Evolutionary conservation across 441 rosid species (phyloP).

Genomic region (Erodium trifolium): DNA sequence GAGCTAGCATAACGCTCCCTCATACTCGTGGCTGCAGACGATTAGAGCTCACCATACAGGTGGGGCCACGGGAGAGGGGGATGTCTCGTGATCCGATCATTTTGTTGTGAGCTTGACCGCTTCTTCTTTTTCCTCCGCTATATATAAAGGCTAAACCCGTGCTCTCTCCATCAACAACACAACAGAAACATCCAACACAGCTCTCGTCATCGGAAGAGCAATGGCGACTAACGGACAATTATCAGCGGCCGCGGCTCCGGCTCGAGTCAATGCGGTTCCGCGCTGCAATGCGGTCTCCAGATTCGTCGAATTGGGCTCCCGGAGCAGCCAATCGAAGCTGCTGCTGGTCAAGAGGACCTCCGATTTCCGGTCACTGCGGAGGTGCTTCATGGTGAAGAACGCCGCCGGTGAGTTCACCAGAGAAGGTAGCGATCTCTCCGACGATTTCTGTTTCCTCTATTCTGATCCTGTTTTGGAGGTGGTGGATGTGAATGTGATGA

Average conservation of each 20-base stretch:
- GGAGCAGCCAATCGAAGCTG: not conserved
- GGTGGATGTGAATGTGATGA: too few relatives aligned
- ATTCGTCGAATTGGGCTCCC: not conserved
- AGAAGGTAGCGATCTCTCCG: not conserved
- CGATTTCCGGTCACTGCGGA: not conserved
- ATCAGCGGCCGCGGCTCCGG: not conserved
- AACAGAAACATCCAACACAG: not conserved
- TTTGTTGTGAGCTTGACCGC: not conserved
- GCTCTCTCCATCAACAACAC: not conserved
- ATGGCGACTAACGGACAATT: not conserved
- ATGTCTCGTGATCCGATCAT: not conserved
- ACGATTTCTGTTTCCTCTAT: not conserved
- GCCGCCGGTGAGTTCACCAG: not conserved
- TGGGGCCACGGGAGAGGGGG: not conserved
- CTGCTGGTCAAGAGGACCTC: conserved; percentile 4
- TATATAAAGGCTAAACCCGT: not conserved
- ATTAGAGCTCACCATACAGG: not conserved
- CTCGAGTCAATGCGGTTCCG: not conserved
- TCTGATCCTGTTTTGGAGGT: not conserved
- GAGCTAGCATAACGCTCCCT: too few relatives aligned
- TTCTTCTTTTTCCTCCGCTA: not conserved
- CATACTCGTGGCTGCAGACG: not conserved
- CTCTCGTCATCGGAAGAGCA: not conserved
- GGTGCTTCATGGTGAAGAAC: not conserved
- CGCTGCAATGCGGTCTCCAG: conserved; percentile 1